Evolutionary conservation across 2,329 filamentous ascomycete species (phyloP).

Genomic region (Aspergillus udagawae): DNA sequence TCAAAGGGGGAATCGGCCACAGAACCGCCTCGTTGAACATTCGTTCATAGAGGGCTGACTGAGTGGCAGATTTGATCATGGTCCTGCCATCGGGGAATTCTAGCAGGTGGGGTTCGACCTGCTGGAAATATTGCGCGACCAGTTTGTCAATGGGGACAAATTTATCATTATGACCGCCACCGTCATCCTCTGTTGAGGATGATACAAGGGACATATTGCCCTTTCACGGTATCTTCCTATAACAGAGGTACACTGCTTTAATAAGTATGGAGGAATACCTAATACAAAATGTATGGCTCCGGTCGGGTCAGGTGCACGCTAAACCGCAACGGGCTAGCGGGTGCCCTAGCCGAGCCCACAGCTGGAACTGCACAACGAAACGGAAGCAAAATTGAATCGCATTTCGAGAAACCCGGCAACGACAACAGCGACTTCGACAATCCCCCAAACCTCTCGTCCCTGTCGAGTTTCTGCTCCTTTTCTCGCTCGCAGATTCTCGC

Average conservation of each 20-base stretch:
- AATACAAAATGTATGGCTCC: not conserved
- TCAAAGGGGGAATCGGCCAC: slow-evolving; percentile 57
- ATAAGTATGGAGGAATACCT: not conserved
- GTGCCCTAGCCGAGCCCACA: slow-evolving; percentile 42
- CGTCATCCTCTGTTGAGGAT: not conserved
- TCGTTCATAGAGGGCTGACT: slow-evolving; percentile 61
- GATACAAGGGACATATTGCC: not conserved
- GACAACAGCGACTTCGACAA: slow-evolving; percentile 28
- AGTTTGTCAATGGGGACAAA: slow-evolving; percentile 26
- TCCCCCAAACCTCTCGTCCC: slow-evolving; percentile 23
- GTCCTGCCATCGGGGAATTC: slow-evolving; percentile 58
- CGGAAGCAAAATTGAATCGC: slow-evolving; percentile 37
- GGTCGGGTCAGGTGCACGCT: slow-evolving; percentile 7
- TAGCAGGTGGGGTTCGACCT: slow-evolving; percentile 59
- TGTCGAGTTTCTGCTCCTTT: slow-evolving; percentile 14
- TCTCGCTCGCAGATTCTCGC: slow-evolving; percentile 22
- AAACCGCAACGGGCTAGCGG: slow-evolving; percentile 26
- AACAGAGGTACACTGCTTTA: not conserved
- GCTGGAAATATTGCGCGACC: slow-evolving; percentile 73
- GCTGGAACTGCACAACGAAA: slow-evolving; percentile 19
- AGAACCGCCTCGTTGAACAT: slow-evolving; percentile 61
- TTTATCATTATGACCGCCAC: not conserved
- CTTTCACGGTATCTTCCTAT: no score
- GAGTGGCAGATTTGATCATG: slow-evolving; percentile 59
- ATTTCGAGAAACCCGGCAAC: slow-evolving; percentile 24